phyloP scores from a whole-genome alignment of 2,329 filamentous ascomycete species.

The Ophiostoma triangulosporum region DNA sequence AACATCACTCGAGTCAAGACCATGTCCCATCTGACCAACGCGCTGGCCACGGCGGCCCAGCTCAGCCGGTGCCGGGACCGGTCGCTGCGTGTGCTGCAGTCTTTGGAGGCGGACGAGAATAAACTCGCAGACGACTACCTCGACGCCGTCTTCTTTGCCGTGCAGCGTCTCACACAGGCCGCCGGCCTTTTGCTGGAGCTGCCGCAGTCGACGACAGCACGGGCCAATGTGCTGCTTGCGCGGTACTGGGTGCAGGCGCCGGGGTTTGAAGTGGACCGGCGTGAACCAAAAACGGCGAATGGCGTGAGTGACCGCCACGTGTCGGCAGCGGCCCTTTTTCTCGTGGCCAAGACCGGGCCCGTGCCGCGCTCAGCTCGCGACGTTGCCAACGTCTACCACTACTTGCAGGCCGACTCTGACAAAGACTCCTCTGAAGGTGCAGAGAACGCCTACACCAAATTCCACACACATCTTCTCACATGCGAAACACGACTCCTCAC shows the following conservation, averaged over 20 bases:
- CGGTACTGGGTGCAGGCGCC: constrained; percentile 60
- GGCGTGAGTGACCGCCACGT: constrained; percentile 29
- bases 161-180: constrained; percentile 61
- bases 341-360: constrained; percentile 70
- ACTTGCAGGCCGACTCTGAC: constrained; percentile 54
- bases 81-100: constrained; percentile 31
- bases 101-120: not conserved
- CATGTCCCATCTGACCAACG: constrained; percentile 55
- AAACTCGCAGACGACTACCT: constrained; percentile 54
- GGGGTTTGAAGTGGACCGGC: constrained; percentile 1
- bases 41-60: constrained; percentile 59
- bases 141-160: constrained; percentile 56
- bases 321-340: constrained; percentile 69
- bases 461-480: constrained; percentile 51
- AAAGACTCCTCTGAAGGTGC: constrained; percentile 42
- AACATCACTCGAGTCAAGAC: not conserved
- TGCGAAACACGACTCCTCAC: constrained; percentile 67
- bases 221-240: constrained; percentile 69
- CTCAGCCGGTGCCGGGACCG: constrained; percentile 43
- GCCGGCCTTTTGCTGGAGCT: constrained; percentile 71
- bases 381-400: constrained; percentile 72
- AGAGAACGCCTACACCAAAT: constrained; percentile 48
- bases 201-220: constrained; percentile 73
- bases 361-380: constrained; percentile 65
- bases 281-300: not conserved